These are phyloP conservation scores for Starmera stellimalicola DNA, from an alignment of 1,139 yeast species.

Conservation along the genomic window DNA sequence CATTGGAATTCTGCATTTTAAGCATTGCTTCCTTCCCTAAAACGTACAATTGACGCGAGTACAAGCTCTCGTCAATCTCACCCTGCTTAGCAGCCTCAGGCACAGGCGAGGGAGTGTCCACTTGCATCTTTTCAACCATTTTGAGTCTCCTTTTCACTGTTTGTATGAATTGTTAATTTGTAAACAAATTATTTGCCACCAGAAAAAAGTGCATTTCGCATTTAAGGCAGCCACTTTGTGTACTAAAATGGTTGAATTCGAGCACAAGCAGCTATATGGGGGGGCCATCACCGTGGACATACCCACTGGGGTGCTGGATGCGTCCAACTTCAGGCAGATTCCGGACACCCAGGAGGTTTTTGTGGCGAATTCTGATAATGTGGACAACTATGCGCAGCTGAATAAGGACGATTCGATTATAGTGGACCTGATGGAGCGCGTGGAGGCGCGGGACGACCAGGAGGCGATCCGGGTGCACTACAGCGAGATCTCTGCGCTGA, in stretches of 20 bases:
- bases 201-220: no score
- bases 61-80: conserved; percentile 83
- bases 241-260: no score
- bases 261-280: conserved; percentile 44
- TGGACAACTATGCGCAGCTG: conserved; percentile 22
- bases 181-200: no score
- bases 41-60: conserved; percentile 92
- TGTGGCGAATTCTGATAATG: conserved; percentile 30
- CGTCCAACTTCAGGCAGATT: conserved; percentile 62
- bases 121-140: conserved; percentile 18
- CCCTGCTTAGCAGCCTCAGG: conserved; percentile 6
- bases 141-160: background rate
- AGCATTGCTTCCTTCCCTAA: conserved; percentile 96
- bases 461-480: conserved; percentile 32
- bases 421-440: conserved; percentile 60
- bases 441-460: conserved; percentile 28
- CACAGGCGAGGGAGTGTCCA: conserved; percentile 17
- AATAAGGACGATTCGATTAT: conserved; percentile 52
- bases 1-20: conserved; percentile 89
- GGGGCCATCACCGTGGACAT: conserved; percentile 60
- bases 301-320: conserved; percentile 57
- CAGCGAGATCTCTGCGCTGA: conserved; percentile 30
- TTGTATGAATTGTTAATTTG: background rate
- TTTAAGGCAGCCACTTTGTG: no score
- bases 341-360: conserved; percentile 90